These are phyloP conservation scores for Crinitomyces ghanaensis DNA, from an alignment of 805 yeast genomes.

Conservation along the genomic window DNA sequence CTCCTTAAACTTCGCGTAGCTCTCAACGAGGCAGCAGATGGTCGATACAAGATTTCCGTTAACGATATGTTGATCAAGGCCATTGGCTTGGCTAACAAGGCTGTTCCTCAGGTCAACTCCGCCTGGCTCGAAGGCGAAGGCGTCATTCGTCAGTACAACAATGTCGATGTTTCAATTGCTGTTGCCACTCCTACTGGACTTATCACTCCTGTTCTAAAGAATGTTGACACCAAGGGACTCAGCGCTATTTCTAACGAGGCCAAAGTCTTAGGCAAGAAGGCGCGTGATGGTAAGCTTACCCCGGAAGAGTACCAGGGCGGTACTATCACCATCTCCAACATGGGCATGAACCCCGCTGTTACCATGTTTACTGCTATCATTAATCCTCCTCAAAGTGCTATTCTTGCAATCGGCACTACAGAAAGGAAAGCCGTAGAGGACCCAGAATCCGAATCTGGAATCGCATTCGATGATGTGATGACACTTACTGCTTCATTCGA, in stretches of 20 bases:
- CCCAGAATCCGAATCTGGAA: constrained; percentile 79
- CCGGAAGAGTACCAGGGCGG: constrained; percentile 99
- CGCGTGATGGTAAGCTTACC: constrained; percentile 79
- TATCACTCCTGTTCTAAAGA: constrained; percentile 88
- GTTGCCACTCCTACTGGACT: constrained; percentile 97
- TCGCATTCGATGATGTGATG: constrained; percentile 83
- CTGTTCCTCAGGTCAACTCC: constrained; percentile 90
- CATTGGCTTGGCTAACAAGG: constrained; percentile 73
- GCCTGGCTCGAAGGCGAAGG: constrained; percentile 86
- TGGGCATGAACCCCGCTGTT: constrained; percentile 98
- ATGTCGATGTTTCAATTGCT: constrained; percentile 95
- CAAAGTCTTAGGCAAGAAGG: constrained; percentile 92
- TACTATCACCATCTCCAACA: constrained; percentile 93
- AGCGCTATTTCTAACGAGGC: constrained; percentile 68
- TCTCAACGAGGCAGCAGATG: constrained; percentile 74
- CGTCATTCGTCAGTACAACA: constrained; percentile 81
- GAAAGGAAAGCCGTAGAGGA: constrained; percentile 91
- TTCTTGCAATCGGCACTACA: constrained; percentile 88
- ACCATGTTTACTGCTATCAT: constrained; percentile 88
- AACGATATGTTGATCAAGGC: constrained; percentile 94
- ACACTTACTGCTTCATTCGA: constrained; percentile 94
- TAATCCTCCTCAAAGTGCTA: constrained; percentile 95
- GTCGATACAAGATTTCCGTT: constrained; percentile 80
- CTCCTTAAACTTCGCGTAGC: constrained; percentile 85
- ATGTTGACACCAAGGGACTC: constrained; percentile 82